These are phyloP conservation scores for Emergomyces africanus DNA, from an alignment of 2,329 filamentous ascomycete species.

Conservation along the genomic window DNA sequence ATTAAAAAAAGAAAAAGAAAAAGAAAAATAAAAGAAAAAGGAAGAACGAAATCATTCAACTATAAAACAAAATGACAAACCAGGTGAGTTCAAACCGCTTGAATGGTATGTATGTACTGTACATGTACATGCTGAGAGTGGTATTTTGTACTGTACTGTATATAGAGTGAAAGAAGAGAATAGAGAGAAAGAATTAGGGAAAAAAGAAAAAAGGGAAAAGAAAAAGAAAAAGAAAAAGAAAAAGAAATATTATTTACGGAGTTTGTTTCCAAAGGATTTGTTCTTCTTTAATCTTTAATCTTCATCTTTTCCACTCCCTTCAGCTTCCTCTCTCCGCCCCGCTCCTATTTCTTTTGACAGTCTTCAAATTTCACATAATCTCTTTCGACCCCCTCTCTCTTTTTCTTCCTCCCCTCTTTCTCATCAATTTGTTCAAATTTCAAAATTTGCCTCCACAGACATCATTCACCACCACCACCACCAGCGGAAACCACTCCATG, in stretches of 20 bases:
- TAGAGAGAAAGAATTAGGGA: slow-evolving; percentile 6
- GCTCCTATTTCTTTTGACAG: no score
- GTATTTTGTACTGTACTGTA: background rate
- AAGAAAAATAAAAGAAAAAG: slow-evolving; percentile 6
- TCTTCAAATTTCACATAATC: no score
- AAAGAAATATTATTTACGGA: background rate
- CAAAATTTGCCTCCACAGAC: background rate
- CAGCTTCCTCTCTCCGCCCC: no score
- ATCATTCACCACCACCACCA: background rate
- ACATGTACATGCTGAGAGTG: no score
- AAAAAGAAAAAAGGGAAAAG: slow-evolving; percentile 2
- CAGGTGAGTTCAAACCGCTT: no score
- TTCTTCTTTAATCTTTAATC: background rate
- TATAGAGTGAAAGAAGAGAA: background rate
- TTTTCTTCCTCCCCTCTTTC: no score
- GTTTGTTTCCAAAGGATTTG: background rate
- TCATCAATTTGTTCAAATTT: no score
- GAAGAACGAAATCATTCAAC: no score
- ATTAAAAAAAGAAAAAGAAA: no score
- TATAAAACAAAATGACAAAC: no score
- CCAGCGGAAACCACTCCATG: background rate
- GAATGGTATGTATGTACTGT: no score
- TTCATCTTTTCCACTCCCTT: background rate
- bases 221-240: slow-evolving; percentile 1
- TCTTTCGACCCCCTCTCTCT: no score